Evolutionary conservation across 2,329 filamentous ascomycete genomes (phyloP).

Genomic region (Fusarium penzigii): DNA sequence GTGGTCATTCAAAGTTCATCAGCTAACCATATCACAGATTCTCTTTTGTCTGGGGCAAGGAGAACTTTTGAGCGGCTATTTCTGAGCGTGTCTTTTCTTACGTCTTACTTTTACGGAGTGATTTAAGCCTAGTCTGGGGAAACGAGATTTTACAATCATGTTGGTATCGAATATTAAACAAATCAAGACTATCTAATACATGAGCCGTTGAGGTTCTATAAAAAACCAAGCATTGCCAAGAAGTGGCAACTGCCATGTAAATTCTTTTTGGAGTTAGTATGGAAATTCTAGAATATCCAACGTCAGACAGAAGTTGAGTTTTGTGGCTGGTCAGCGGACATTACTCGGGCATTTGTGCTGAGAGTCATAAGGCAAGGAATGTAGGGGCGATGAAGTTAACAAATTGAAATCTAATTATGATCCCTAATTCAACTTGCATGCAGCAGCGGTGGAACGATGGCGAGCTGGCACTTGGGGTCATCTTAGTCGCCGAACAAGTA

Average conservation of each 20-base stretch:
- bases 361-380: too few species aligned
- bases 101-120: background rate
- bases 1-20: conserved; percentile 9
- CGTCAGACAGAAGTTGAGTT: background rate
- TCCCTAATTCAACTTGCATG: too few species aligned
- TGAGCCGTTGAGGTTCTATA: too few species aligned
- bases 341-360: background rate
- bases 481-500: too few species aligned
- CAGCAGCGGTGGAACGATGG: too few species aligned
- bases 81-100: background rate
- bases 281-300: background rate
- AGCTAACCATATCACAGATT: conserved; percentile 47
- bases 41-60: conserved; percentile 68
- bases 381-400: too few species aligned
- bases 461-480: too few species aligned
- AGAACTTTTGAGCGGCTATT: conserved; percentile 49
- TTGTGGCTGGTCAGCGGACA: background rate
- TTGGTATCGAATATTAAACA: background rate
- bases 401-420: too few species aligned
- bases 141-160: background rate
- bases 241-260: too few species aligned
- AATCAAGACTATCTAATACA: background rate
- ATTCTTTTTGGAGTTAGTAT: too few species aligned
- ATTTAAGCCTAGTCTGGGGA: background rate
- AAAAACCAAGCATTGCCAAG: too few species aligned